A percentile compares a stretch with the other conserved stretches of the same genome.
These are phyloP conservation scores for Phytopythium boreale DNA, from an alignment of 352 stramenopile species.

Conservation along the genomic window DNA sequence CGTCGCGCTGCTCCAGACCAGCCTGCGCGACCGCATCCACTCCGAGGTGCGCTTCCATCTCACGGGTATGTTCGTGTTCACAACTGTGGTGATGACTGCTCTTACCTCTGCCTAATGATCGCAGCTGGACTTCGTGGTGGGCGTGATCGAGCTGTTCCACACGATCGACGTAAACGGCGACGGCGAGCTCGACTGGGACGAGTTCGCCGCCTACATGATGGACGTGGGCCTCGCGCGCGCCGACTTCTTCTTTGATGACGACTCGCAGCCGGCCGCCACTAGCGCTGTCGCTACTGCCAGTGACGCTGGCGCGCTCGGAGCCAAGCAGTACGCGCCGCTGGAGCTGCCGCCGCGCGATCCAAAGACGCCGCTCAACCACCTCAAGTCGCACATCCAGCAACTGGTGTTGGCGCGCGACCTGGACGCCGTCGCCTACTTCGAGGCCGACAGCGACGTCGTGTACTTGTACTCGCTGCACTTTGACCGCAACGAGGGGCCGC, in stretches of 20 bases:
- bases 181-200: slow-evolving; percentile 84
- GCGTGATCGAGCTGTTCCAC: slow-evolving; percentile 86
- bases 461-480: slow-evolving; percentile 64
- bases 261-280: slow-evolving; percentile 4
- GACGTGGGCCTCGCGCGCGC: slow-evolving; percentile 62
- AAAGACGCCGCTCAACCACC: slow-evolving; percentile 46
- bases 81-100: background rate
- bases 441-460: slow-evolving; percentile 61
- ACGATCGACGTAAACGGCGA: slow-evolving; percentile 91
- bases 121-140: slow-evolving; percentile 78
- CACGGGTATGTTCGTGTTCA: background rate
- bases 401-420: slow-evolving; percentile 44
- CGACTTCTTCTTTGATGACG: slow-evolving; percentile 45
- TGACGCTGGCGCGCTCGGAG: background rate
- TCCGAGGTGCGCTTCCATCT: slow-evolving; percentile 21
- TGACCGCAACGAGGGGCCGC: slow-evolving; percentile 52
- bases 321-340: slow-evolving; percentile 40
- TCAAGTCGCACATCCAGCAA: slow-evolving; percentile 50
- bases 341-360: slow-evolving; percentile 29
- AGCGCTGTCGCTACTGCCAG: slow-evolving; percentile 7
- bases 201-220: slow-evolving; percentile 88
- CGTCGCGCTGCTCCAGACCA: slow-evolving; percentile 66
- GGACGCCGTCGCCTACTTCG: slow-evolving; percentile 67
- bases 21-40: slow-evolving; percentile 61
- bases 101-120: background rate